Conservation (phyloP, 371 early-diverging fungal species). For the Amoeboaphelidium protococcarum region DNA sequence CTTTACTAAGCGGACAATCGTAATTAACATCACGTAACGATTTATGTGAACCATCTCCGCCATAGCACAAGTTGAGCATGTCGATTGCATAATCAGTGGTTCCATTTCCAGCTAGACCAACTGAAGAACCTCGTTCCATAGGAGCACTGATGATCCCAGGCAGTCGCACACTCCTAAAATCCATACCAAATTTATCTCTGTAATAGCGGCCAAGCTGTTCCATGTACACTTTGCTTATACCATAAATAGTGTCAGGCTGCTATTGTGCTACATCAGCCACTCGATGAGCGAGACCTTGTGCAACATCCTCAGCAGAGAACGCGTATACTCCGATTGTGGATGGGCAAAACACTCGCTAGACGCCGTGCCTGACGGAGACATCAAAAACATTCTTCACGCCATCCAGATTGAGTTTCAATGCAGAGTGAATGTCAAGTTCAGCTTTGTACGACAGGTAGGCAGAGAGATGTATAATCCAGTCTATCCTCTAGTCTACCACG, state of each 20-base stretch:
- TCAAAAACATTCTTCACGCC: slow-evolving; percentile 30
- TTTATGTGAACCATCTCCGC: too few relatives aligned
- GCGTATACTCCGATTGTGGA: slow-evolving; percentile 34
- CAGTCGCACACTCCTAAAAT: slow-evolving; percentile 26
- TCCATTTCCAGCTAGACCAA: slow-evolving; percentile 26
- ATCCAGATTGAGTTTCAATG: slow-evolving; percentile 22
- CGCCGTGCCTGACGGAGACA: slow-evolving; percentile 18
- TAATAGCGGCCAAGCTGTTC: slow-evolving; percentile 29
- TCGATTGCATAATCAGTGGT: slow-evolving; percentile 32
- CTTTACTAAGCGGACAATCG: slow-evolving; percentile 18
- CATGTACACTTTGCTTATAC: slow-evolving; percentile 28
- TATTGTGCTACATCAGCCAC: slow-evolving; percentile 26
- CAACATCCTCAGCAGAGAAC: slow-evolving; percentile 20
- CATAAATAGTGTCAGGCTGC: slow-evolving; percentile 30
- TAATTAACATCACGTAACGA: slow-evolving; percentile 20
- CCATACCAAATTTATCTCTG: slow-evolving; percentile 23
- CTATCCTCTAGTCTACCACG: slow-evolving; percentile 24
- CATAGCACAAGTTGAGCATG: slow-evolving; percentile 29
- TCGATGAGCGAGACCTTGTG: too few relatives aligned
- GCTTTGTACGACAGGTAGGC: slow-evolving; percentile 26
- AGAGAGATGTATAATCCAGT: slow-evolving; percentile 28
- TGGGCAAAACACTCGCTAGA: slow-evolving; percentile 22
- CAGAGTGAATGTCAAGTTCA: slow-evolving; percentile 21
- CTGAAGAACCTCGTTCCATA: too few relatives aligned
- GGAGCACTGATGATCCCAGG: slow-evolving; percentile 28